These are phyloP conservation scores for Paratinospora sagittata DNA, from an alignment of 164 flowering plant genomes.

Conservation along the genomic window DNA sequence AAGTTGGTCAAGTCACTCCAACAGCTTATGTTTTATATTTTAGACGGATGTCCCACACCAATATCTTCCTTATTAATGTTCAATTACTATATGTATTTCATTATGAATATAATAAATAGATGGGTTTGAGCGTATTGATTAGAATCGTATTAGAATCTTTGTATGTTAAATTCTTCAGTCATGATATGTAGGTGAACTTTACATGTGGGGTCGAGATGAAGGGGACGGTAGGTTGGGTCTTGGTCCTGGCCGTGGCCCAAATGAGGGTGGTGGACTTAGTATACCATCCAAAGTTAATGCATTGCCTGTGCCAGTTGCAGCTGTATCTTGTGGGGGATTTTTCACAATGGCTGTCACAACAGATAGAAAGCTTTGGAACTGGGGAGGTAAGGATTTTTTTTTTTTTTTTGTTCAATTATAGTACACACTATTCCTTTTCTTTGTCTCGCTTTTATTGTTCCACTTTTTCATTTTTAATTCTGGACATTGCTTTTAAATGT, in stretches of 20 bases:
- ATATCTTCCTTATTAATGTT: no score
- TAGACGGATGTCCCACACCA: no score
- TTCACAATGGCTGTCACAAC: conserved; percentile 71
- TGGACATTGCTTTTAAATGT: no score
- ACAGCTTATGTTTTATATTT: no score
- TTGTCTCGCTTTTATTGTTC: no score
- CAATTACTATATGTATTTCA: no score
- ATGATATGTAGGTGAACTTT: conserved; percentile 57
- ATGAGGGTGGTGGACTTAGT: conserved; percentile 78
- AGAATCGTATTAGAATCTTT: not conserved
- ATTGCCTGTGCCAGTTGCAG: conserved; percentile 57
- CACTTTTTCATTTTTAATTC: no score
- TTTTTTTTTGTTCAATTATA: not conserved
- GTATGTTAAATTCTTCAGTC: not conserved
- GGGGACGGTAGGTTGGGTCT: conserved; percentile 94
- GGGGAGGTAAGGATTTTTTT: conserved; percentile 61
- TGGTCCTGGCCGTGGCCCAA: conserved; percentile 84
- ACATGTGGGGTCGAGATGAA: conserved; percentile 95
- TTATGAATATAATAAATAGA: not conserved
- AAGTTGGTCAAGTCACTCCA: no score
- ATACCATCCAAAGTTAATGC: conserved; percentile 66
- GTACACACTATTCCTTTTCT: not conserved
- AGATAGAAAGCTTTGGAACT: conserved; percentile 88
- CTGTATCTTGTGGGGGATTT: conserved; percentile 90
- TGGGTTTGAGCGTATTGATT: no score